These are phyloP conservation scores for Sugiyamaella valdiviana DNA, from an alignment of 805 yeast genomes.

Conservation along the genomic window DNA sequence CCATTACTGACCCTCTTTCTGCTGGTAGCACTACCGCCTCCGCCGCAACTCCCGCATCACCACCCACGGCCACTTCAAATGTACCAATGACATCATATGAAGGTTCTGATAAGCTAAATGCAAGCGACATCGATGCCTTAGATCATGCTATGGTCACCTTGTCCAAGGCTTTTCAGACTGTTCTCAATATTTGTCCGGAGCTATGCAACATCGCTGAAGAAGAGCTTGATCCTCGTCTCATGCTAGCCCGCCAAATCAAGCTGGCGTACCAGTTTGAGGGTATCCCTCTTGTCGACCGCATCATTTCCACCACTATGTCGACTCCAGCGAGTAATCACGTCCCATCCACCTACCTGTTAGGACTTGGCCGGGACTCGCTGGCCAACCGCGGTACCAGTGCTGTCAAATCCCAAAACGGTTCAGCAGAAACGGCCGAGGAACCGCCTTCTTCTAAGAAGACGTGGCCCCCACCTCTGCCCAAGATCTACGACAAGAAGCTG, in stretches of 20 bases:
- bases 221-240: conserved; percentile 44
- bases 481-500: conserved; percentile 52
- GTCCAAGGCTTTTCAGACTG: conserved; percentile 45
- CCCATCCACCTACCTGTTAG: background rate
- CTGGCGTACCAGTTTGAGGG: conserved; percentile 44
- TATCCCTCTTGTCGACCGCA: conserved; percentile 50
- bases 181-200: conserved; percentile 55
- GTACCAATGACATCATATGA: too few species aligned
- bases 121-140: conserved; percentile 25
- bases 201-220: conserved; percentile 35
- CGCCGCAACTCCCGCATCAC: too few species aligned
- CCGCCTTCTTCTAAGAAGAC: background rate
- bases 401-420: too few species aligned
- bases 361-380: background rate
- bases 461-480: conserved; percentile 68
- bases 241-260: conserved; percentile 55
- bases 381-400: too few species aligned
- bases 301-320: conserved; percentile 26
- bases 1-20: too few species aligned
- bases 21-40: too few species aligned
- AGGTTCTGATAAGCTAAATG: background rate
- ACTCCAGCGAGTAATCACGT: background rate
- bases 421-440: background rate
- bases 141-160: conserved; percentile 51
- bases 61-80: too few species aligned